Conservation (phyloP, 1,139 yeast species). For the Groenewaldozyma auringiensis region DNA sequence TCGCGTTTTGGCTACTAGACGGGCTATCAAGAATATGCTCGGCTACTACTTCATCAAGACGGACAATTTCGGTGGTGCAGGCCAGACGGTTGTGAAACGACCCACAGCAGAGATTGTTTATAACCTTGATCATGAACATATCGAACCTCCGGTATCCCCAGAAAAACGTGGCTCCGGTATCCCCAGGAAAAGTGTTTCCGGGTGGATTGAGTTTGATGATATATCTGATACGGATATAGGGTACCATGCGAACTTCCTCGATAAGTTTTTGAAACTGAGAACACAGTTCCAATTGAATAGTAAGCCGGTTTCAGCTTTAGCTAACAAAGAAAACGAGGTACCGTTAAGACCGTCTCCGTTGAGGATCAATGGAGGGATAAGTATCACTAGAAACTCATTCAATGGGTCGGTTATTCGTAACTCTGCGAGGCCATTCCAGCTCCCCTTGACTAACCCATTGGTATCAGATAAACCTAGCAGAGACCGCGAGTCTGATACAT, state of each 20-base stretch:
- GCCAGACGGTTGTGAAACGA: not conserved
- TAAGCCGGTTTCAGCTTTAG: not conserved
- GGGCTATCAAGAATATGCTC: not conserved
- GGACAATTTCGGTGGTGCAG: not conserved
- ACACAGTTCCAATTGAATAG: not conserved
- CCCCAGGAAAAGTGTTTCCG: not conserved
- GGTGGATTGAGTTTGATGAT: not conserved
- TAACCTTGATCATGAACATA: not conserved
- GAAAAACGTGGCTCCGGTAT: not conserved
- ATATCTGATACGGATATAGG: not conserved
- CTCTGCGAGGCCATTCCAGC: too few species aligned
- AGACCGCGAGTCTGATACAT: not conserved
- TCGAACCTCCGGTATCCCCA: not conserved
- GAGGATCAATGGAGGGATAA: too few species aligned
- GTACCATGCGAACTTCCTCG: not conserved
- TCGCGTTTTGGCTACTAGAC: not conserved
- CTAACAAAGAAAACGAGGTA: not conserved
- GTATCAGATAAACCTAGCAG: not conserved
- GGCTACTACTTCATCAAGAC: not conserved
- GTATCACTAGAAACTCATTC: not conserved
- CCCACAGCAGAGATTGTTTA: not conserved
- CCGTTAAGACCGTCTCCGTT: not conserved
- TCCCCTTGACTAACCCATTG: not conserved
- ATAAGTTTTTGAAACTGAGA: not conserved
- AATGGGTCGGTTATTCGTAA: not conserved